These are phyloP conservation scores for Coemansia interrupta DNA, from an alignment of 192 early-diverging fungal species.

Conservation along the genomic window DNA sequence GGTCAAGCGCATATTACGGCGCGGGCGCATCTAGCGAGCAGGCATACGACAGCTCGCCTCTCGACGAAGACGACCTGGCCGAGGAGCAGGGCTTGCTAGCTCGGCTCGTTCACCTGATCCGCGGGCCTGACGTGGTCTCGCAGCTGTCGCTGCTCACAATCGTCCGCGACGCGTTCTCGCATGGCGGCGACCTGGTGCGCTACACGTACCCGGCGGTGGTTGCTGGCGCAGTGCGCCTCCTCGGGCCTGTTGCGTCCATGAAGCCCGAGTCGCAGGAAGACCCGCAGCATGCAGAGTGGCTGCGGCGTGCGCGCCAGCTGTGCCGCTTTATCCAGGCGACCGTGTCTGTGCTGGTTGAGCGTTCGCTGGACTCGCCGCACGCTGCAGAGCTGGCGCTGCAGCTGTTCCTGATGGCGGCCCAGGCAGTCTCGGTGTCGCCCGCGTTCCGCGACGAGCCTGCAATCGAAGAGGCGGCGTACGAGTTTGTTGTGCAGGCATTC, in stretches of 20 bases:
- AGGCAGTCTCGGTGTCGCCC: conserved; percentile 64
- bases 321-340: conserved; percentile 89
- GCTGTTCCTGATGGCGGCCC: conserved; percentile 81
- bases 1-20: background rate
- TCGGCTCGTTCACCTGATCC: conserved; percentile 71
- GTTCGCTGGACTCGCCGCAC: conserved; percentile 45
- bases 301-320: conserved; percentile 73
- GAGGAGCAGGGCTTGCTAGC: conserved; percentile 92
- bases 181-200: conserved; percentile 87
- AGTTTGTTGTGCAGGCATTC: conserved; percentile 96
- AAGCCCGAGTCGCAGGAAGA: conserved; percentile 21
- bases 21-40: conserved; percentile 1
- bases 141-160: conserved; percentile 83
- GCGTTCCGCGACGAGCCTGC: conserved; percentile 62
- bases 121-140: conserved; percentile 65
- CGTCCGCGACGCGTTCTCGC: conserved; percentile 79
- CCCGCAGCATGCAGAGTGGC: conserved; percentile 32
- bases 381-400: conserved; percentile 63
- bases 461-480: conserved; percentile 93
- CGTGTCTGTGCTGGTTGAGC: conserved; percentile 68
- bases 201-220: conserved; percentile 91
- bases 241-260: conserved; percentile 49
- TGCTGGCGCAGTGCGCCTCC: conserved; percentile 34
- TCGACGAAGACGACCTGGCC: conserved; percentile 85
- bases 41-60: conserved; percentile 15